Base-by-base conservation (phyloP, 768 basidiomycete genomes). In the Chiua virens region DNA sequence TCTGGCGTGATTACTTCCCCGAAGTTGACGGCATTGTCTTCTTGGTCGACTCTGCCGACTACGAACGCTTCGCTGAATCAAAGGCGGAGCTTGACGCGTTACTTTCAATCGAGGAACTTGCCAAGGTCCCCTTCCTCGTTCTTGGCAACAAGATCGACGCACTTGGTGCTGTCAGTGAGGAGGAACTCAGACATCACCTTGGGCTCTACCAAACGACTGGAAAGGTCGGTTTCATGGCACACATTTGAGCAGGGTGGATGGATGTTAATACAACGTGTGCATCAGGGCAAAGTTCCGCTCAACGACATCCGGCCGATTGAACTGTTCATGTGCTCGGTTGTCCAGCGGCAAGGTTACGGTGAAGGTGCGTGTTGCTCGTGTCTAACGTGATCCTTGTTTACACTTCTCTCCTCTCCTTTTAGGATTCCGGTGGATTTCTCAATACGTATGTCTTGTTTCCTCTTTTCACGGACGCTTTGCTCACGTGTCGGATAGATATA, bases 101-200 rank as follows among this genome's bases (percentile, higher is more conserved):
- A 56, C 83, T 99, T 52, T 87, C 89, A 27, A 98, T 98, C 58
- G 97, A 98, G 72, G 88, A 95, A 65, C 86, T 98, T 55, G 75
- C 86, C 55, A 96, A 92, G 71, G 96, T 99, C 30, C 97, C 97
- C 40, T 98, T 99, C 89, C 83, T 99, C 49, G 83, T 99, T 53
- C 86, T 98, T 42, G 97, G 97, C 39, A 99, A 99, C 82, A 98
- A 99, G 83, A 99, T 99, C 64, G 97, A 98, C 65, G 95, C 95
- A n/a, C 84, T 88, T 6, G 93, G 94, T 35, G 97, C 97, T 35
- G 95, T 99, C 56, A 92, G 89, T 55, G 97, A 99, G 73, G 96
- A 99, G 66, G 94, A 99, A 70, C 76, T 99, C 57, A 87, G 97
- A 67, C 92, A 98, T 65, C 83, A 93, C 57, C 79, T 99, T 39